Evolutionary conservation across 495 filamentous ascomycete species (phyloP).

Genomic region (Penicillium ochrochloron): DNA sequence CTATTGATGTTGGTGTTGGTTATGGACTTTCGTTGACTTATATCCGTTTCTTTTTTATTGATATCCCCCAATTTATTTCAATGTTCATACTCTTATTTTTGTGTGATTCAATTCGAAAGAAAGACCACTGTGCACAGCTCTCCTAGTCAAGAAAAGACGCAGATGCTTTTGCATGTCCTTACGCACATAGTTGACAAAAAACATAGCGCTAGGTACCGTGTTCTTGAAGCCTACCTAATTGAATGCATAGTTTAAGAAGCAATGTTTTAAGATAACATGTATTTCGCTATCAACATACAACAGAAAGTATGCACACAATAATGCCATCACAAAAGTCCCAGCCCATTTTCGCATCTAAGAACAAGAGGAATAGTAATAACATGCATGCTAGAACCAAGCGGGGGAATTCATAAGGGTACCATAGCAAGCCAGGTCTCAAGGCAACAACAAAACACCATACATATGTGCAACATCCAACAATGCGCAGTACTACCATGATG

Average conservation of each 20-base stretch:
- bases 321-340: not conserved
- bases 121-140: no score
- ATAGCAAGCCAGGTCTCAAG: not conserved
- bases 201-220: no score
- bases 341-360: conserved; percentile 3
- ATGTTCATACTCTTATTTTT: not conserved
- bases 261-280: not conserved
- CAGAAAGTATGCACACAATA: not conserved
- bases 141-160: no score
- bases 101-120: not conserved
- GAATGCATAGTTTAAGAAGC: not conserved
- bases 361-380: not conserved
- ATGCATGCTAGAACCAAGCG: not conserved
- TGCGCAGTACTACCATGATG: conserved; percentile 20
- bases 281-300: not conserved
- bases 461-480: conserved; percentile 9
- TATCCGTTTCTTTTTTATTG: conserved; percentile 2
- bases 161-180: no score
- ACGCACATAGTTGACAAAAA: no score
- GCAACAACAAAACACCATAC: not conserved
- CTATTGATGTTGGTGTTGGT: not conserved
- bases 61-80: not conserved
- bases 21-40: not conserved
- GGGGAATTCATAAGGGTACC: conserved; percentile 3
- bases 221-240: no score